Evolutionary conservation across 768 basidiomycete genomes (phyloP), one percentile per base, ranked within the genome.

Genomic region (Hemileccinum impolitum): DNA sequence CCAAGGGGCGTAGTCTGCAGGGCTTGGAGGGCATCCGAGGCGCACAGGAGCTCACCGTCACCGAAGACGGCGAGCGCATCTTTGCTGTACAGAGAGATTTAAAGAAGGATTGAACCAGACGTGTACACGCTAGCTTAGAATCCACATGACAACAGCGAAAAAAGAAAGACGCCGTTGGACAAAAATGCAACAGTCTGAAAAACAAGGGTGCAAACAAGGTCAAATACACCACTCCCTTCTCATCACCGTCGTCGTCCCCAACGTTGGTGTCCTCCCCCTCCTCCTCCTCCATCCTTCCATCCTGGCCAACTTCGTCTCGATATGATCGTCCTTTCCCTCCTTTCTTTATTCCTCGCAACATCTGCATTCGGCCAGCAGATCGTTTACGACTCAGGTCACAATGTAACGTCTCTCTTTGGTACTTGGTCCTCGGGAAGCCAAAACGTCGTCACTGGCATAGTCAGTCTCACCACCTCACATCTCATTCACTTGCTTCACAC

Each of bases 371-470:
- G 57, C 18, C 74, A 75, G 23, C 3, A 3, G 59, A 77, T 79
- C 50, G 48, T 55, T 0, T 81, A 70, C 60, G 65, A 78, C 60
- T 0, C 60, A 1, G 59, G 46, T 1, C 83, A 86, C 66, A 94
- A 94, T 64, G 73, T 79, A 3, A 91, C 91, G 0, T 41, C 70
- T 47, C 71, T 97, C 43, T 54, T 61, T 26, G 95, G 95, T 0
- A 94, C 93, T 11, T 98, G 95, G 95, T 78, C 78, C 42, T 85
- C 90, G 32, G 91, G 91, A 17, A 83, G 80, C 59, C 75, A 77
- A 57, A 73, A 77, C 26, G 94, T 98, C 25, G 17, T 75, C 17
- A 95, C 95, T 7, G 95, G 95, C 25, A 12, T 82, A 10, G 94
- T 95, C 60, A 72, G 93, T 85, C 26, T 38, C 8, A 38, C 9